Base-by-base conservation (phyloP, 805 yeast species). In the Saturnispora ahearnii region DNA sequence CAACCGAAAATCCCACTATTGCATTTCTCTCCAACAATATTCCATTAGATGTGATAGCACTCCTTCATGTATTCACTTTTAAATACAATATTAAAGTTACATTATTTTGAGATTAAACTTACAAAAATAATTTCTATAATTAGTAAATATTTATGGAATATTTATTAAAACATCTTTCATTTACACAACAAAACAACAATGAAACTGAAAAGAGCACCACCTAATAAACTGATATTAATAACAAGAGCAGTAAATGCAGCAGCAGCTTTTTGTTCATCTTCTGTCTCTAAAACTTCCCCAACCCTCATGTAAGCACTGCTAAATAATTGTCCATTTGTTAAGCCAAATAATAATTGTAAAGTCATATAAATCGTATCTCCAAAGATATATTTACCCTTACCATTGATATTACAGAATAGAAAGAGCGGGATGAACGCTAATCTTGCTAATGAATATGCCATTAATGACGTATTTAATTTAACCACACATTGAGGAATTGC, bases 211-310 rank as follows among this genome's bases (percentile, higher is more conserved):
- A 88, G 53, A 52, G 96, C 82, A 4, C 99, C 99, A 2, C 74
- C 69, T 0, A 93, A 80, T 46, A 91, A 73, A 0, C 96, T 96
- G 10, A 80, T 61, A 50, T 90, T 81, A 46, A 90, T 76, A 56
- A 87, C 80, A 22, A 90, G 79, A 1, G 88, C 81, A 42, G 96
- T 82, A 62, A 90, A 86, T 3, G 97, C 97, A 42, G 96, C 96
- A 1, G 98, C 96, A 0, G 96, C 96, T 52, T 87, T 87, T 62
- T 80, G 59, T 59, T 87, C 91, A 21, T 74, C 74, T 32, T 80
- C 87, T 1, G 73, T 72, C 7, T 48, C 50, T 40, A 64, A 51
- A 36, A 61, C 45, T 2, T 52, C 51, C 8, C 65, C 63, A 30
- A 64, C 61, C 9, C 56, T 34, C 65, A 63, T 61, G 67, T 91